Evolutionary conservation across 768 basidiomycete species (phyloP), one percentile per base, ranked within the genome.

Genomic region (Suillus luteus): DNA sequence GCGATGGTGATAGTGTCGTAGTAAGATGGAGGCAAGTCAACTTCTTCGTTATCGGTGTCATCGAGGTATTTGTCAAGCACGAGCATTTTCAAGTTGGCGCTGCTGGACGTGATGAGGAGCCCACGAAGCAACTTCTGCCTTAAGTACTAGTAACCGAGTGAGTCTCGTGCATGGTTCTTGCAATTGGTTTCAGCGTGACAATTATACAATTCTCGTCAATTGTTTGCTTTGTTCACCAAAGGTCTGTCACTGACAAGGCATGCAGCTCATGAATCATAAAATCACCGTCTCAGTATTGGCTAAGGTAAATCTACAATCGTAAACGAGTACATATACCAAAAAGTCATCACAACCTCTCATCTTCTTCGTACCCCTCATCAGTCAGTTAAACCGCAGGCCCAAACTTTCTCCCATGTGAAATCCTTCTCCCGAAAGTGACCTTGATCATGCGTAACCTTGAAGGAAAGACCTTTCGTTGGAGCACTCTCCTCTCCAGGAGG

Each of bases 1-100:
- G 66, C 31, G 41, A 75, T 61, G 46, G 66, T 24, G 41, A 75
- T 61, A 41, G 64, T 62, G 27, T 73, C 73, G 38, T 75, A 73
- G 5, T 27, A 27, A 27, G 72, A 72, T 19, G 68, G 70, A 19
- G 72, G 73, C 17, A 68, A 62, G 17, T 73, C 73, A 1, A 31
- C 37, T 17, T 14, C 38, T n/a, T n/a, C n/a, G 0, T 17, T 4
- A 4, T 24, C 22, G 24, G 9, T 17, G 2, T 57, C 37, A 40
- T 67, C 61, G 61, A 63, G 38, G 54, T 60, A 66, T 58, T 74
- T 75, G 64, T 73, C 64, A 15, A 64, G 59, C 5, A 68, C 24
- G 8, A 65, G 66, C 71, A 73, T 75, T 15, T 17, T 27, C 27
- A 27, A 27, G 27, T 27, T 6, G 22, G 17, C 24, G 31, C 19